These are phyloP conservation scores for Mikania micrantha DNA, from an alignment of 129 eudicot genomes.

Conservation along the genomic window DNA sequence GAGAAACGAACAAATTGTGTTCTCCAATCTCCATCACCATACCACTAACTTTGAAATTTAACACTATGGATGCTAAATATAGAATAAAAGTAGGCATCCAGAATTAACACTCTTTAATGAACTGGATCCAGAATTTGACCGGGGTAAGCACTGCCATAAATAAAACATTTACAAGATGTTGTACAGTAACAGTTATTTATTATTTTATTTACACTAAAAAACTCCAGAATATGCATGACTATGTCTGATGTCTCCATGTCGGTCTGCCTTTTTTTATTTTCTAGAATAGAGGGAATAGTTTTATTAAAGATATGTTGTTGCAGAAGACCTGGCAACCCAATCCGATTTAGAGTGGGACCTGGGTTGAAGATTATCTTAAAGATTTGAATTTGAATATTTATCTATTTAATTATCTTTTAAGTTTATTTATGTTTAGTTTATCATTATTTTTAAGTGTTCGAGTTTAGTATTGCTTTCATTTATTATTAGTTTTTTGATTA, in stretches of 20 bases:
- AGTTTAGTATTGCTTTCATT: too few relatives aligned
- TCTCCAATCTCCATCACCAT: background rate
- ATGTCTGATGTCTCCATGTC: background rate
- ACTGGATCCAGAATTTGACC: background rate
- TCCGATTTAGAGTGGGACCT: too few relatives aligned
- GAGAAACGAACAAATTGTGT: background rate
- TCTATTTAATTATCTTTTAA: too few relatives aligned
- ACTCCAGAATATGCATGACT: background rate
- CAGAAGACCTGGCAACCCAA: too few relatives aligned
- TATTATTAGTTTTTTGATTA: too few relatives aligned
- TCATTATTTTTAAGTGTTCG: too few relatives aligned
- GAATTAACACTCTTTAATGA: background rate
- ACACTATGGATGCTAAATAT: background rate
- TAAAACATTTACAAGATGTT: background rate
- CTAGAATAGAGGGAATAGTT: background rate
- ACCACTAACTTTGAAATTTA: background rate
- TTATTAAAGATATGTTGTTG: background rate
- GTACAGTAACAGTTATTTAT: background rate
- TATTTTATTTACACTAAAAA: background rate
- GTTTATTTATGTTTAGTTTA: too few relatives aligned
- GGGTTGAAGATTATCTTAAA: too few relatives aligned
- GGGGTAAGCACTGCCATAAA: background rate
- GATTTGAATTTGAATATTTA: too few relatives aligned
- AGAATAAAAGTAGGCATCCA: background rate
- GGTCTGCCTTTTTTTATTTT: background rate